Evolutionary conservation across 768 basidiomycete species (phyloP), one percentile per base, ranked within the genome.

Genomic region (Hortiboletus campestris): DNA sequence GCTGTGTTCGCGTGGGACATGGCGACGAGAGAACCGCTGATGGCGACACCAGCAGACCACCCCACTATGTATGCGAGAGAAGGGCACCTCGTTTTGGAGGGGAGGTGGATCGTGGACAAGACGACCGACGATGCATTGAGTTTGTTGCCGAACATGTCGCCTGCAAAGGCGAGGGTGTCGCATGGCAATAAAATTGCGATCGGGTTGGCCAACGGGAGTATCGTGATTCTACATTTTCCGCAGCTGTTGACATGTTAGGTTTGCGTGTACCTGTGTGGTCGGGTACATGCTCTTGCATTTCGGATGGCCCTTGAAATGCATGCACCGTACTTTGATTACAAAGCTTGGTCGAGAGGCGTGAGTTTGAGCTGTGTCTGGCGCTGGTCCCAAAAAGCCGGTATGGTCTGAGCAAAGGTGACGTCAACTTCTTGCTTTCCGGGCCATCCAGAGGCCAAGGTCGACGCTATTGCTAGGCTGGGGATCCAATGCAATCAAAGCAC

Each of bases 121-220:
- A 52, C 6, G 49, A 66, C 63, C 9, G 1, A 53, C 17, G 55
- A 51, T 0, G 44, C 22, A 31, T 6, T 70, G 56, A 49, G 59
- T 31, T 39, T 70, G 42, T 49, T 70, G 50, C 69, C 69, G 1
- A 70, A 70, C 14, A 70, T 70, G 69, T 64, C 69, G 17, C 66
- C 62, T 1, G 57, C 64, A 29, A 70, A 35, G 17, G 63, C 55
- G 28, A 52, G 62, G 39, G 60, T 64, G 20, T 70, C 68, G 11
- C 40, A 52, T 8, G 59, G 58, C n/a, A 49, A 63, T 31, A 62
- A 31, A 14, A 58, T 72, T 38, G 69, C 57, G 39, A 62, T 70
- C 34, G 69, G 69, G 19, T 46, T 70, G 42, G 68, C 62, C 14
- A 70, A 67, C 14, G 69, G 69, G 50, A 58, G 68, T 17, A 59